These are phyloP conservation scores for Nasturtium officinale DNA, from an alignment of 345 rosid species.

Conservation along the genomic window DNA sequence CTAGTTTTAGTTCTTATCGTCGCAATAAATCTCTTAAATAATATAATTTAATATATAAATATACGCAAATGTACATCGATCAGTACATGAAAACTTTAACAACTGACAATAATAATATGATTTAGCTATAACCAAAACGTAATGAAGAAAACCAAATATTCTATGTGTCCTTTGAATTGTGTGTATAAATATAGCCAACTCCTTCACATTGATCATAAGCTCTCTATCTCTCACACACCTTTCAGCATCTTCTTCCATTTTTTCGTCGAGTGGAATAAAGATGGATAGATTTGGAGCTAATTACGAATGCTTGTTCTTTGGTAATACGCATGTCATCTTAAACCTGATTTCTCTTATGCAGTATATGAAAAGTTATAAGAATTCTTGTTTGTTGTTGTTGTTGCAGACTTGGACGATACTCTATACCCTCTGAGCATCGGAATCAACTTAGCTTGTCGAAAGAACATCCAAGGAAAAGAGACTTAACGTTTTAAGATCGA, in stretches of 20 bases:
- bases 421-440: constrained; percentile 76
- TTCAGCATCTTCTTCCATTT: constrained; percentile 33
- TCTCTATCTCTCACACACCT: background rate
- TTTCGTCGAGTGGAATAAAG: background rate
- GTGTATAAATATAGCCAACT: constrained; percentile 9
- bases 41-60: background rate
- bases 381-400: constrained; percentile 3
- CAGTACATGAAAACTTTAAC: too few species aligned
- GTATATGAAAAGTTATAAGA: constrained; percentile 9
- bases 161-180: background rate
- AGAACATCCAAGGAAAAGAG: constrained; percentile 69
- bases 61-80: too few species aligned
- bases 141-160: constrained; percentile 7
- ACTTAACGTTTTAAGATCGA: constrained; percentile 18
- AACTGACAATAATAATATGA: background rate
- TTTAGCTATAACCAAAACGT: background rate
- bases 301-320: constrained; percentile 84
- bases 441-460: constrained; percentile 83
- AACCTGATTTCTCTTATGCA: constrained; percentile 3
- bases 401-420: constrained; percentile 88
- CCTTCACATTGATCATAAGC: background rate
- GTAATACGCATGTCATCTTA: constrained; percentile 41
- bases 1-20: background rate
- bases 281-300: constrained; percentile 66
- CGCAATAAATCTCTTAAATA: background rate